Evolutionary conservation across 2,329 filamentous ascomycete species (phyloP), one percentile per base, ranked within the genome.

Genomic region (Aspergillus sp.): DNA sequence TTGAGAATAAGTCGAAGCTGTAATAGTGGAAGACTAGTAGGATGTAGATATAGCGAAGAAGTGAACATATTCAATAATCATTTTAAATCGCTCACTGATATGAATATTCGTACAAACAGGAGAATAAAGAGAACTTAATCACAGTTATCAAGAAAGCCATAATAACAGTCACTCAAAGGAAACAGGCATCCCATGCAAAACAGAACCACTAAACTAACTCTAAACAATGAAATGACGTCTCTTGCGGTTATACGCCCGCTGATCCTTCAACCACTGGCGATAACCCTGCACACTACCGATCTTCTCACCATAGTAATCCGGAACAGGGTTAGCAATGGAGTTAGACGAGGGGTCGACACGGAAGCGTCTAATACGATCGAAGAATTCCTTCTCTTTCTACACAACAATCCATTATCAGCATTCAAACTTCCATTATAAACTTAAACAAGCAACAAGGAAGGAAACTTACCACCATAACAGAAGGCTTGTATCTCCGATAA

Each of bases 291-390:
- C 92, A 70, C 92, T 97, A 55, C 91, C 91, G 70, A 99, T 97
- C 84, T 97, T 98, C 81, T 99, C 95, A 70, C 95, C 95, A 72
- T 99, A 99, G 79, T 97, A 99, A 76, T 99, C 95, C 47, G 94
- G 93, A 1, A 97, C 91, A 17, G 95, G 95, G 80, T 98, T 98
- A 55, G 91, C 87, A 68, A 95, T 89, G 43, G 91, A 96, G 64
- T 92, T 96, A 57, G 90, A 89, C 15, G 89, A 90, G 3, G 95
- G 94, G 75, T 99, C 94, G 63, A 96, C 94, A 25, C 95, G 88
- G 80, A 95, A 90, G 78, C 89, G 91, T 83, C 93, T 95, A 79
- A 99, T 91, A 67, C 94, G 86, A 63, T 89, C 87, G 78, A 94
- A 97, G 81, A 99, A 97, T 76, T 94, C 89, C 71, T 89, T 91